Base-by-base conservation (phyloP, 768 basidiomycete genomes). In the Tephrocybe sp. region DNA sequence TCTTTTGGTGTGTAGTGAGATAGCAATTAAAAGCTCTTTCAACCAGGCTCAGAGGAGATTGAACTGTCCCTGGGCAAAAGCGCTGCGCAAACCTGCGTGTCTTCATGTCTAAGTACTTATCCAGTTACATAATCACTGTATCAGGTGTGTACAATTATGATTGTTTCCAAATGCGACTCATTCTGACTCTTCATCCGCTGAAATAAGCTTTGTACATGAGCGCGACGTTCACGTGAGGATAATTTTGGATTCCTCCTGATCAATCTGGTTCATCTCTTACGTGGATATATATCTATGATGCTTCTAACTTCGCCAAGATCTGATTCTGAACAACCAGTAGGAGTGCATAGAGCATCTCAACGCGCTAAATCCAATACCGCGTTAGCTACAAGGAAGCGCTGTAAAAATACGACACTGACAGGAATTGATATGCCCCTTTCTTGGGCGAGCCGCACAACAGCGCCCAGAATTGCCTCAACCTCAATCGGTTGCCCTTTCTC, bases 391-490 rank as follows among this genome's bases (percentile, higher is more conserved):
- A 17, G 12, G 30, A 22, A 16, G 17, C 34, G n/a, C 12, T 16
- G 41, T 40, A 42, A 30, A 40, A 13, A 11, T 30, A n/a, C n/a
- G 16, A 16, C n/a, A 64, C 78, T 67, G 58, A 83, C 83, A 26
- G 82, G 82, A 32, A 81, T 62, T 11, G 70, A 62, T 4, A 84
- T 72, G 8, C 69, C 67, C 19, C 62, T 59, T 42, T 71, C 67
- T 56, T 66, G 71, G 0, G 77, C 83, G 68, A 81, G 68, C 38
- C 79, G 64, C 17, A 84, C 78, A 2, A 84, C 76, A 52, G 83
- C 77, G 0, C 86, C 85, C 4, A 86, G 52, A 36, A 87, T 82
- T 11, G 77, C 82, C 61, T 87, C 85, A 1, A 87, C 77, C 66
- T 87, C 85, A 52, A 85, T 77, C 34, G 85, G 83, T 47, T 70